A percentile compares a stretch with the other conserved stretches of the same genome.
Conservation (phyloP, 768 basidiomycete species). For the Wakefieldia striispora region DNA sequence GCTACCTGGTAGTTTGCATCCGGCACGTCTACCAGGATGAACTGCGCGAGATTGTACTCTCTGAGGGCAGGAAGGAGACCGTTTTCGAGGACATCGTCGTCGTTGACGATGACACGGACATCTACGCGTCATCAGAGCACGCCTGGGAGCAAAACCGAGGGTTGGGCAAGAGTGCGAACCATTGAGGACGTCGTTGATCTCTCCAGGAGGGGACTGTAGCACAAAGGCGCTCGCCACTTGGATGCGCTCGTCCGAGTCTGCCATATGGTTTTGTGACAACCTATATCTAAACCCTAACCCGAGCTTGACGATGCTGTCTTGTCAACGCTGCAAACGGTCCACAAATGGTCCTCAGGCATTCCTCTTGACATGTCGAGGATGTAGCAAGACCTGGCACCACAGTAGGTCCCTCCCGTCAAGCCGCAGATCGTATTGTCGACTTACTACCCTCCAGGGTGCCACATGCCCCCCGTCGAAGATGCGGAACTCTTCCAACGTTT, state of each 20-base stretch:
- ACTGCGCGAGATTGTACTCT: constrained; percentile 87
- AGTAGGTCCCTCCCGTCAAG: constrained; percentile 14
- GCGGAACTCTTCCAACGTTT: constrained; percentile 24
- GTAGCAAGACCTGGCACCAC: constrained; percentile 36
- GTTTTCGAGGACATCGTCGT: constrained; percentile 79
- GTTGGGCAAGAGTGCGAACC: constrained; percentile 47
- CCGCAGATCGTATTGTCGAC: not conserved
- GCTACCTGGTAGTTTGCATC: constrained; percentile 72
- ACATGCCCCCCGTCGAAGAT: constrained; percentile 30
- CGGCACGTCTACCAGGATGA: constrained; percentile 83
- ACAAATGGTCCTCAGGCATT: constrained; percentile 29
- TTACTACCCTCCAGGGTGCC: constrained; percentile 27
- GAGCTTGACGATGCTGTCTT: constrained; percentile 6
- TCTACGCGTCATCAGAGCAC: constrained; percentile 47
- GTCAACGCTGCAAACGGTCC: constrained; percentile 26
- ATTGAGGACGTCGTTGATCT: constrained; percentile 95
- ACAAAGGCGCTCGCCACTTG: constrained; percentile 75
- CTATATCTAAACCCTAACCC: constrained; percentile 29
- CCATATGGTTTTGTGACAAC: constrained; percentile 40
- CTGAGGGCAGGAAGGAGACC: constrained; percentile 75
- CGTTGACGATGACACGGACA: constrained; percentile 83
- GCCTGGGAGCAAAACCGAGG: not conserved
- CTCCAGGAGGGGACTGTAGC: constrained; percentile 89
- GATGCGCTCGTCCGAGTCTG: constrained; percentile 55
- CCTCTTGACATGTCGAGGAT: constrained; percentile 33